Conservation (phyloP, 2,329 filamentous ascomycete species). For the Fusarium albidum region DNA sequence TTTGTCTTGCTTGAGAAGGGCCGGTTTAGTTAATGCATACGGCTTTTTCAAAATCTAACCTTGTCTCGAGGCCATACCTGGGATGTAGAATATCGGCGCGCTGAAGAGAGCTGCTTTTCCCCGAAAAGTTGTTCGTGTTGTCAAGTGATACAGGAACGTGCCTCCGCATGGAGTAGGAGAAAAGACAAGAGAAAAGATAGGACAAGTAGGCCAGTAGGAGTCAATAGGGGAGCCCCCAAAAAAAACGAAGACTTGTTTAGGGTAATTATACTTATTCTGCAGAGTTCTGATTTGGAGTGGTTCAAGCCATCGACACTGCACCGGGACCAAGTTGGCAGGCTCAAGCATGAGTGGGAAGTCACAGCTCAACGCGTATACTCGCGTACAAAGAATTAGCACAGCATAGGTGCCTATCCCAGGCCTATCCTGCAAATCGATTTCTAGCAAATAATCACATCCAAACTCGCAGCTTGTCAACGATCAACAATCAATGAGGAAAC, state of each 20-base stretch:
- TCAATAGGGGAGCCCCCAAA: neutral
- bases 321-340: constrained; percentile 4
- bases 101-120: neutral
- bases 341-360: constrained; percentile 12
- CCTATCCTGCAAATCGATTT: neutral
- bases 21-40: constrained; percentile 4
- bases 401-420: constrained; percentile 12
- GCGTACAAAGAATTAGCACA: constrained; percentile 3
- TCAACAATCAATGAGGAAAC: no score
- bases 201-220: neutral
- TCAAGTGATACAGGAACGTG: constrained; percentile 15
- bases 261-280: no score
- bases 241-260: neutral
- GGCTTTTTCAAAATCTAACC: constrained; percentile 14
- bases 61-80: neutral
- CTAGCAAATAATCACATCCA: neutral
- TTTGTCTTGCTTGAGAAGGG: neutral
- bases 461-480: neutral
- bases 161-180: constrained; percentile 12
- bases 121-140: neutral
- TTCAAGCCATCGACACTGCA: no score
- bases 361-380: constrained; percentile 14
- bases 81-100: neutral
- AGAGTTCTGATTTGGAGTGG: no score
- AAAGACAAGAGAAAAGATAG: neutral